Conservation (phyloP, 192 early-diverging fungal species). For the Gorgonomyces haynaldii region DNA sequence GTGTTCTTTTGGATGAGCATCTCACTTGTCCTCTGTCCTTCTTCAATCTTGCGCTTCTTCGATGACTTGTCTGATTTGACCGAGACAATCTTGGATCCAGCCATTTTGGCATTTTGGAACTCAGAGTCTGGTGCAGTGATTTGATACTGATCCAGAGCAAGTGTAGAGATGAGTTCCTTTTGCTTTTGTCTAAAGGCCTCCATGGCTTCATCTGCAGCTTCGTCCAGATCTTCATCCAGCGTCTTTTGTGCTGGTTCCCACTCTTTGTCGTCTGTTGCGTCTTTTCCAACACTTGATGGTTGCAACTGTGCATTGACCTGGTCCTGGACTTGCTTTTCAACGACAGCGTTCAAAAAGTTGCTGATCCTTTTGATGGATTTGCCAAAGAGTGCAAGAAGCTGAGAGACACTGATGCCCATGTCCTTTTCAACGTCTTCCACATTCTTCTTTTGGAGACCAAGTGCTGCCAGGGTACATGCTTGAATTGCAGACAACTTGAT, state of each 20-base stretch:
- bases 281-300: constrained; percentile 6
- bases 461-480: constrained; percentile 70
- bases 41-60: constrained; percentile 35
- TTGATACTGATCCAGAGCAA: constrained; percentile 59
- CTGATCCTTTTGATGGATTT: constrained; percentile 84
- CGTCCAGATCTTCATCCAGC: constrained; percentile 74
- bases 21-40: constrained; percentile 13
- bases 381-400: constrained; percentile 87
- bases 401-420: constrained; percentile 63
- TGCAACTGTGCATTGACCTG: constrained; percentile 20
- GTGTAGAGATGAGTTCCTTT: constrained; percentile 61
- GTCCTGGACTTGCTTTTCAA: constrained; percentile 36
- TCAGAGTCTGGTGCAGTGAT: constrained; percentile 38
- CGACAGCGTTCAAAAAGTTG: constrained; percentile 51
- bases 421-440: constrained; percentile 84
- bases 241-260: constrained; percentile 77
- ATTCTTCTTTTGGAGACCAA: constrained; percentile 87
- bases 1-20: background rate
- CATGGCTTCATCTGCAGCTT: constrained; percentile 67
- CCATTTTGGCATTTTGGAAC: constrained; percentile 60
- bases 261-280: constrained; percentile 56
- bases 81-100: constrained; percentile 50
- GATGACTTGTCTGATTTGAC: constrained; percentile 54
- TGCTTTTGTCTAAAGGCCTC: constrained; percentile 58
- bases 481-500: constrained; percentile 79